Conservation (phyloP, 1,139 yeast genomes). For the Lodderomyces oxycetoniae region DNA sequence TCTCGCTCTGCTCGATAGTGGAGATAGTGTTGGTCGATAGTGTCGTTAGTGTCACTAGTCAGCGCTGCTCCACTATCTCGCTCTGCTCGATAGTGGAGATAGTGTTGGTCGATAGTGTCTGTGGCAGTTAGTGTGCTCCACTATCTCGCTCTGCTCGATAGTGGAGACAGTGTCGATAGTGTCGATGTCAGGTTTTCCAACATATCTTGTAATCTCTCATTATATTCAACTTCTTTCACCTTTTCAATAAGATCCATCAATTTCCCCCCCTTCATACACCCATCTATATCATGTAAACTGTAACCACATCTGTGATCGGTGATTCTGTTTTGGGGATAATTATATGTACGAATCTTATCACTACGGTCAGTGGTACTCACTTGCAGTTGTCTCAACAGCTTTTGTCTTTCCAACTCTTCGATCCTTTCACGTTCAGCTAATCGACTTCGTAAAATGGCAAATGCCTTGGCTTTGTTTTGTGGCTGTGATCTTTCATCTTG, state of each 20-base stretch:
- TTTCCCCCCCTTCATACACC: conserved; percentile 68
- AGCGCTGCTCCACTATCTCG: too few relatives aligned
- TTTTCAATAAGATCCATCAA: conserved; percentile 52
- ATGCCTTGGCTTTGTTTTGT: conserved; percentile 91
- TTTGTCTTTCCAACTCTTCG: conserved; percentile 60
- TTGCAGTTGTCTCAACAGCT: conserved; percentile 69
- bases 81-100: too few relatives aligned
- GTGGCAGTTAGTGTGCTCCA: too few relatives aligned
- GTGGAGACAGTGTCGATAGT: too few relatives aligned
- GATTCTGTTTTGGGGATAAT: conserved; percentile 85
- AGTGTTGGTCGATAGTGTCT: too few relatives aligned
- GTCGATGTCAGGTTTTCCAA: conserved; percentile 2
- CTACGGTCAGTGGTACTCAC: conserved; percentile 86
- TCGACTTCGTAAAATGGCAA: conserved; percentile 73
- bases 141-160: too few relatives aligned
- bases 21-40: too few relatives aligned
- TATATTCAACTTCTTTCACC: conserved; percentile 26
- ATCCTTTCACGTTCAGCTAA: conserved; percentile 76
- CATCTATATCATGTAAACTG: conserved; percentile 73
- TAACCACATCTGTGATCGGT: conserved; percentile 91
- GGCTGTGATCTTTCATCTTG: conserved; percentile 97
- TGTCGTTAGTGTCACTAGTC: too few relatives aligned
- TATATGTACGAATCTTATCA: conserved; percentile 91
- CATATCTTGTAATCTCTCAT: conserved; percentile 19
- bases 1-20: too few relatives aligned